phyloP scores from a whole-genome alignment of 257 asterid genomes.

The Penstemon newberryi region DNA sequence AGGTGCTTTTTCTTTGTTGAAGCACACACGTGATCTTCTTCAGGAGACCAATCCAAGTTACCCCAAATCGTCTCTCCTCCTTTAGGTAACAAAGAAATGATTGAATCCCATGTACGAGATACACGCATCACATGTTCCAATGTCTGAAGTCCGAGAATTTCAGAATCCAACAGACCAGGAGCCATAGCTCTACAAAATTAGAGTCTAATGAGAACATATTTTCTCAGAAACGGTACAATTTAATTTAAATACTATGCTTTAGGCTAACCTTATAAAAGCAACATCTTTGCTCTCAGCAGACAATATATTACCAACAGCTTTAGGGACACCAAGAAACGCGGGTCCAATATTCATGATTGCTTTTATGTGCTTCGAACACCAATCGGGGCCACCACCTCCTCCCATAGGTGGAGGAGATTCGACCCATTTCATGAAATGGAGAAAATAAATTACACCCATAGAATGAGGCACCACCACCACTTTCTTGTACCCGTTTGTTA shows the following conservation, averaged over 20 bases:
- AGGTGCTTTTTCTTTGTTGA: conserved; percentile 31
- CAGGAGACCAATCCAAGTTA: conserved; percentile 76
- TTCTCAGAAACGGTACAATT: neutral
- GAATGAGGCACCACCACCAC: conserved; percentile 98
- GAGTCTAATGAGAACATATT: neutral
- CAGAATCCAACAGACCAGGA: conserved; percentile 72
- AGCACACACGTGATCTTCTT: conserved; percentile 64
- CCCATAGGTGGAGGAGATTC: conserved; percentile 79
- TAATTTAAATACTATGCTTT: neutral
- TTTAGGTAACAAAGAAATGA: conserved; percentile 76
- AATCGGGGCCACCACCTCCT: conserved; percentile 77
- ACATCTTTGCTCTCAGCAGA: conserved; percentile 90
- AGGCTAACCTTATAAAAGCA: conserved; percentile 69
- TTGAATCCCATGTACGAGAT: conserved; percentile 81
- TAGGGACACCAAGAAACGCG: conserved; percentile 88
- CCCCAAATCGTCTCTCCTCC: conserved; percentile 98
- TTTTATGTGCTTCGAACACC: conserved; percentile 91
- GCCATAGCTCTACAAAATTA: conserved; percentile 66
- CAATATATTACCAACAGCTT: conserved; percentile 57
- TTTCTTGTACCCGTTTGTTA: conserved; percentile 61
- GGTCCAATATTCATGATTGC: conserved; percentile 80
- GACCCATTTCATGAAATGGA: conserved; percentile 92
- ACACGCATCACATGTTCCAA: conserved; percentile 75
- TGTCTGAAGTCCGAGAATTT: conserved; percentile 67
- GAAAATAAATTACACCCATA: conserved; percentile 85